phyloP scores from a whole-genome alignment of 1,139 yeast genomes.

The Suhomyces coccinellae region DNA sequence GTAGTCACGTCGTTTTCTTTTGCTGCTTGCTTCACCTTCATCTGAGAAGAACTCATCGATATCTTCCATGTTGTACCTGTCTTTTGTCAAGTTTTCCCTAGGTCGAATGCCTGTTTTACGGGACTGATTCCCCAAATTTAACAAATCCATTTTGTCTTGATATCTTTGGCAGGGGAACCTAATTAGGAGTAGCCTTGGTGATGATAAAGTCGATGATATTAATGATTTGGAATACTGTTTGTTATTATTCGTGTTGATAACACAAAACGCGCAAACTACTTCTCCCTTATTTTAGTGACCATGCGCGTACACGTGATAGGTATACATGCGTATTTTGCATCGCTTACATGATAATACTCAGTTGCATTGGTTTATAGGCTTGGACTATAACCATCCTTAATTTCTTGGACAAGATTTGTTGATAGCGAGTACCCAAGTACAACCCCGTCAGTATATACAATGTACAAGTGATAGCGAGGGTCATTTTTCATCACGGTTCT shows the following conservation, averaged over 20 bases:
- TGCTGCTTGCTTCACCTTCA: conserved; percentile 36
- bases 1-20: conserved; percentile 1
- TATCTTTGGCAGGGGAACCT: too few relatives aligned
- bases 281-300: not conserved
- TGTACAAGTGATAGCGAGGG: conserved; percentile 29
- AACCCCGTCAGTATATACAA: conserved; percentile 38
- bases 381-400: not conserved
- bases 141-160: conserved; percentile 40
- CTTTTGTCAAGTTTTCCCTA: conserved; percentile 52
- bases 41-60: conserved; percentile 68
- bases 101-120: conserved; percentile 63
- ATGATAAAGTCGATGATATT: not conserved
- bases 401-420: not conserved
- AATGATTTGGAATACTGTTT: conserved; percentile 4
- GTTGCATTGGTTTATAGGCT: not conserved
- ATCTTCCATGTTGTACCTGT: conserved; percentile 76
- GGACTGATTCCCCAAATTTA: conserved; percentile 54
- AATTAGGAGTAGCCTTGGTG: too few relatives aligned
- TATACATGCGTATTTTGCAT: too few relatives aligned
- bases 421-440: conserved; percentile 26
- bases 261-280: conserved; percentile 12
- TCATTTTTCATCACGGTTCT: conserved; percentile 17
- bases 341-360: too few relatives aligned
- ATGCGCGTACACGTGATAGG: not conserved
- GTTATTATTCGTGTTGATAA: conserved; percentile 5